These are phyloP conservation scores for Apiotrichum gracile DNA, from an alignment of 1,284 basidiomycete species.

Conservation along the genomic window DNA sequence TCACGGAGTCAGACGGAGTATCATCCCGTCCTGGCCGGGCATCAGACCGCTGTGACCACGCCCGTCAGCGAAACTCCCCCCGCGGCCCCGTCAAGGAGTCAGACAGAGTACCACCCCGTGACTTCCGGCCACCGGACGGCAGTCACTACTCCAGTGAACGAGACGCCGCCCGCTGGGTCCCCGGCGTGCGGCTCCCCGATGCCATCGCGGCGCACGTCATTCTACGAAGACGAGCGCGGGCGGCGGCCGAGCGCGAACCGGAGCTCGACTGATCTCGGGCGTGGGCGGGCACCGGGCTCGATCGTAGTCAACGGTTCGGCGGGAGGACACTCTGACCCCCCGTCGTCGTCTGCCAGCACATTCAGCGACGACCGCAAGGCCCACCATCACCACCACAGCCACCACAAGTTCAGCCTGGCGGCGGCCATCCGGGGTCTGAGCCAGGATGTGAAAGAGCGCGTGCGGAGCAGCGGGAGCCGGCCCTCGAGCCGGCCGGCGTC, in stretches of 20 bases:
- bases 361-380: conserved; percentile 16
- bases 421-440: conserved; percentile 44
- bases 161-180: not conserved
- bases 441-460: conserved; percentile 40
- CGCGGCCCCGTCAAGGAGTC: not conserved
- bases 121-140: not conserved
- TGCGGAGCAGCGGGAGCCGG: conserved; percentile 19
- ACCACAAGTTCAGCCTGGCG: conserved; percentile 41
- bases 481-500: conserved; percentile 10
- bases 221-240: conserved; percentile 15
- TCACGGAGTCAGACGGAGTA: conserved; percentile 3
- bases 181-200: not conserved
- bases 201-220: conserved; percentile 2
- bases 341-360: not conserved
- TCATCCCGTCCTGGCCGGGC: conserved; percentile 5
- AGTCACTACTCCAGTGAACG: not conserved
- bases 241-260: too few species aligned
- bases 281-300: conserved; percentile 4
- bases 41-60: not conserved
- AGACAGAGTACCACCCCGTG: conserved; percentile 13
- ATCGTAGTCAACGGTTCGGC: not conserved
- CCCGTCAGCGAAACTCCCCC: not conserved
- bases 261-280: not conserved
- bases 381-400: conserved; percentile 11
- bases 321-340: not conserved